Evolutionary conservation across 139 green algal species (phyloP).

Genomic region (Parachlorella kessleri): DNA sequence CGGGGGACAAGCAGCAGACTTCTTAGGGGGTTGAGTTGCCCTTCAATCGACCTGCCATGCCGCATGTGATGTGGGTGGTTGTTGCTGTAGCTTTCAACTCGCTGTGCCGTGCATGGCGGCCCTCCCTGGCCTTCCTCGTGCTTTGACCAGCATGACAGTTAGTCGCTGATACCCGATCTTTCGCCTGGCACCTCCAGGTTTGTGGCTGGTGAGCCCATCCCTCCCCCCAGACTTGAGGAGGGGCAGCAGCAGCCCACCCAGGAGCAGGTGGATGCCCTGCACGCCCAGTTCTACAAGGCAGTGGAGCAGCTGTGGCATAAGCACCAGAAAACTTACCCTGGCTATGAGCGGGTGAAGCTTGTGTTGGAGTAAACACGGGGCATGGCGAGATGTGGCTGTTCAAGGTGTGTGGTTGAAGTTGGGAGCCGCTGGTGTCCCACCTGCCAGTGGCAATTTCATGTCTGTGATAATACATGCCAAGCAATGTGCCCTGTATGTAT

Average conservation of each 20-base stretch:
- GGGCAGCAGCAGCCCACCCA: constrained; percentile 11
- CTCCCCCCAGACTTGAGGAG: constrained; percentile 25
- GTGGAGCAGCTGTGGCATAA: constrained; percentile 51
- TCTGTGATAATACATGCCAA: too few relatives aligned
- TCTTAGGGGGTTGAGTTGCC: too few relatives aligned
- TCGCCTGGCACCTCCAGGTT: constrained; percentile 55
- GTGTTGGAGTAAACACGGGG: constrained; percentile 37
- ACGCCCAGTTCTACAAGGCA: constrained; percentile 59
- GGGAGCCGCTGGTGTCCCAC: too few relatives aligned
- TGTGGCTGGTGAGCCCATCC: constrained; percentile 72
- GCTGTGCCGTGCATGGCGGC: not conserved
- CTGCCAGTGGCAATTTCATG: too few relatives aligned
- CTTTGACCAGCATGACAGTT: not conserved
- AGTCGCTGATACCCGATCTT: too few relatives aligned
- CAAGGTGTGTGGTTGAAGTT: too few relatives aligned
- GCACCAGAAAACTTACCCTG: constrained; percentile 54
- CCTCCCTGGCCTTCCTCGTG: not conserved
- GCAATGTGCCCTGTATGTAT: too few relatives aligned
- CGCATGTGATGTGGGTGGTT: too few relatives aligned
- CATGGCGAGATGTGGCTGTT: too few relatives aligned
- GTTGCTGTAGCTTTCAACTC: too few relatives aligned
- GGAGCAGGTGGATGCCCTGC: constrained; percentile 53
- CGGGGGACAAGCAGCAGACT: too few relatives aligned
- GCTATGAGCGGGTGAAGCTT: constrained; percentile 45
- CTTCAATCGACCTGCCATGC: too few relatives aligned